phyloP scores from a whole-genome alignment of 2,329 filamentous ascomycete genomes.

The Gyromitra esculenta region DNA sequence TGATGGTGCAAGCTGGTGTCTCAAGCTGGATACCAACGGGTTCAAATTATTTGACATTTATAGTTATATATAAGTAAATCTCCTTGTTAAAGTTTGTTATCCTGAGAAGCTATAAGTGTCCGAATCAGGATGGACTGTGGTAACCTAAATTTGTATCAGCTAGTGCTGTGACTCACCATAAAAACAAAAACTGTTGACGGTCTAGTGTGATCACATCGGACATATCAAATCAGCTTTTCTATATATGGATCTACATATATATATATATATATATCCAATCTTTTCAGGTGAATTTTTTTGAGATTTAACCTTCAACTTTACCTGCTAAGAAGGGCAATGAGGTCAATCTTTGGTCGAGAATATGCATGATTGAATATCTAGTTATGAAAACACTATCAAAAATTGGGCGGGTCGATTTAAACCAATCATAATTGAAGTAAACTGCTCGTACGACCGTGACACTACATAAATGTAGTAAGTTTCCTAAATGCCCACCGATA shows the following conservation, averaged over 20 bases:
- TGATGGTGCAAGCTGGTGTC: too few relatives aligned
- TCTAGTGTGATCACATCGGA: background rate
- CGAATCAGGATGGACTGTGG: slow-evolving; percentile 38
- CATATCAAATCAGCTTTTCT: slow-evolving; percentile 21
- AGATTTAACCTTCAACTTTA: slow-evolving; percentile 4
- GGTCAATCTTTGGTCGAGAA: slow-evolving; percentile 62
- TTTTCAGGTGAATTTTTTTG: background rate
- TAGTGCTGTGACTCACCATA: background rate
- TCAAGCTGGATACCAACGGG: too few relatives aligned
- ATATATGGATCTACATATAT: slow-evolving; percentile 2
- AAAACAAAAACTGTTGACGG: background rate
- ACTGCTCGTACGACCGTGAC: slow-evolving; percentile 1
- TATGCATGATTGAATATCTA: slow-evolving; percentile 62
- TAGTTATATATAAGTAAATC: slow-evolving; percentile 13
- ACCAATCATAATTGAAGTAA: background rate
- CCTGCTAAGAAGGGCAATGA: slow-evolving; percentile 59
- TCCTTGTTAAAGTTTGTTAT: slow-evolving; percentile 14
- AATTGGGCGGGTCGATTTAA: slow-evolving; percentile 65
- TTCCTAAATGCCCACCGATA: slow-evolving; percentile 59
- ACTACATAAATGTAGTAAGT: slow-evolving; percentile 4
- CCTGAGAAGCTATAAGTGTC: slow-evolving; percentile 16
- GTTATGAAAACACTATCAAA: slow-evolving; percentile 61
- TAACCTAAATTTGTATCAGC: slow-evolving; percentile 30
- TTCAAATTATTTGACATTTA: too few relatives aligned
- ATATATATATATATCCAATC: background rate